Evolutionary conservation across 495 filamentous ascomycete species (phyloP).

Genomic region (Apiosordaria backusii): DNA sequence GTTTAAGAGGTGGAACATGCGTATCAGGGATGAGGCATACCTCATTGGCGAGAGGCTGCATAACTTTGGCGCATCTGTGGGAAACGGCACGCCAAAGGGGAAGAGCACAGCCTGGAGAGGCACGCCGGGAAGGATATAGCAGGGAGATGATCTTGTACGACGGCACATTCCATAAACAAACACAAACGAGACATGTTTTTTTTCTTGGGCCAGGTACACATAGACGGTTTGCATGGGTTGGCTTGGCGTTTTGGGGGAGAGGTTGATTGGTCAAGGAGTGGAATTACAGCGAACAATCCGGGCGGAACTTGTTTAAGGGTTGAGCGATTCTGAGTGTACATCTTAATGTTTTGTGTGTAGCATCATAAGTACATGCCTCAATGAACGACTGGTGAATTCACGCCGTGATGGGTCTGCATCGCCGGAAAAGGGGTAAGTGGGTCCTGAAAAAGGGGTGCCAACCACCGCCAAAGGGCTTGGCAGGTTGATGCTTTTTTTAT

Average conservation of each 20-base stretch:
- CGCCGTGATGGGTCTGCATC: neutral
- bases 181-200: neutral
- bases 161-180: neutral
- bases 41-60: conserved; percentile 90
- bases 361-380: neutral
- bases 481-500: too few relatives aligned
- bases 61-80: conserved; percentile 65
- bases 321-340: neutral
- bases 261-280: neutral
- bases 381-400: neutral
- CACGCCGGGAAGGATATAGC: neutral
- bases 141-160: neutral
- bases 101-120: conserved; percentile 3
- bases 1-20: conserved; percentile 72
- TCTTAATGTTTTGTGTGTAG: neutral
- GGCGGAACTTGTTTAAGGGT: neutral
- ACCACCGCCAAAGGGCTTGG: neutral
- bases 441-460: neutral
- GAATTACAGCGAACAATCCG: neutral
- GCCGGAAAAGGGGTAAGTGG: neutral
- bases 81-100: conserved; percentile 3
- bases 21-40: conserved; percentile 91
- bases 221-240: neutral
- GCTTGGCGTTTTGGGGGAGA: neutral
- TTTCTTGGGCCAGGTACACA: neutral